Evolutionary conservation across 2,329 filamentous ascomycete species (phyloP).

Genomic region (Diplodia corticola): DNA sequence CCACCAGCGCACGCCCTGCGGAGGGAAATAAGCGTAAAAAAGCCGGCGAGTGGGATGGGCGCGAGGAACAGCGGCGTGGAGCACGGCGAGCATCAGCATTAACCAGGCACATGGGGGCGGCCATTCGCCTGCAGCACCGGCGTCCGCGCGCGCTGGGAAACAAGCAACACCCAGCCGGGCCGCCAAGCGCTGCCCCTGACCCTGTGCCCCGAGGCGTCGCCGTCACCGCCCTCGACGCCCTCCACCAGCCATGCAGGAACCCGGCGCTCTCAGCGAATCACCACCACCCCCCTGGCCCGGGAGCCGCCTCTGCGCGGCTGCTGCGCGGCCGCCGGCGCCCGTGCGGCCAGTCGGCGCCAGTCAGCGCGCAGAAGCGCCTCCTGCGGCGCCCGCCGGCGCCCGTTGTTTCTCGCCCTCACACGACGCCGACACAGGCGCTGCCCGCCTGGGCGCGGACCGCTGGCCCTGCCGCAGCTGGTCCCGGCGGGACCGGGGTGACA

Average conservation of each 20-base stretch:
- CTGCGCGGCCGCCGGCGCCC: neutral
- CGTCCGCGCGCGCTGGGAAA: neutral
- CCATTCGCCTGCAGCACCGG: neutral
- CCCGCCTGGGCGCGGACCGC: constrained; percentile 2
- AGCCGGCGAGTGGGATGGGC: constrained; percentile 18
- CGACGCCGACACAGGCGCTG: constrained; percentile 10
- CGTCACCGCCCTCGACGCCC: neutral
- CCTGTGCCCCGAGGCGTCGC: constrained; percentile 7
- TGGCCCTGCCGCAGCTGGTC: constrained; percentile 1
- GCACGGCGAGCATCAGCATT: constrained; percentile 9
- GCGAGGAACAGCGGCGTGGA: neutral
- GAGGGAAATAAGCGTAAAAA: constrained; percentile 22
- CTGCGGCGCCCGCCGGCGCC: neutral
- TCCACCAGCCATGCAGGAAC: constrained; percentile 10
- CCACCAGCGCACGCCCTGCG: constrained; percentile 6
- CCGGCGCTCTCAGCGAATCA: constrained; percentile 6
- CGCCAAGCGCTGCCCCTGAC: constrained; percentile 10
- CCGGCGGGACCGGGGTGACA: constrained; percentile 3
- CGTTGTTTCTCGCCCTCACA: neutral
- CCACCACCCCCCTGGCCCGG: neutral
- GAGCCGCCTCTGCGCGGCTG: neutral
- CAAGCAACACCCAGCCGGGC: constrained; percentile 12
- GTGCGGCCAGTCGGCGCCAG: neutral
- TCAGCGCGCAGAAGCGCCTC: neutral
- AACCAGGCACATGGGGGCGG: neutral